Evolutionary conservation across 495 filamentous ascomycete species (phyloP), one percentile per base, ranked within the genome.

Genomic region (Saxophila tyrrhenica): DNA sequence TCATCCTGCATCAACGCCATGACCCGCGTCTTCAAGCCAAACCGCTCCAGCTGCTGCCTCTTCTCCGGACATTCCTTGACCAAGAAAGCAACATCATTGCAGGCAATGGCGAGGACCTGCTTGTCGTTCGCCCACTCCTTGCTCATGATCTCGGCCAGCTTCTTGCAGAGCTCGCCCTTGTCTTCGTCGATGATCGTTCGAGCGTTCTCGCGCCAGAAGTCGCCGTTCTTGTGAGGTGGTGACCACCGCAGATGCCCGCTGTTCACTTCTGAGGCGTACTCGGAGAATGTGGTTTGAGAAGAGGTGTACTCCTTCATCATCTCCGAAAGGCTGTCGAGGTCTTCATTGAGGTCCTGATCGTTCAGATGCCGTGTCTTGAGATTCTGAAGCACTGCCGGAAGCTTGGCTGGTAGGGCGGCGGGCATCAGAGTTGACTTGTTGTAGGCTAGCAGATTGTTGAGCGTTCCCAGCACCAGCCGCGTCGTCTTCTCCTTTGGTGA

Each of bases 401-500:
- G 79, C 51, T 86, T 84, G 51, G 85, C 86, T 41, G 90, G 81
- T 38, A 85, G 83, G 3, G 89, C 88, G 24, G 82, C 79, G 17
- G 88, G 87, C 20, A 96, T 81, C 42, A 98, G 79, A 10, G 81
- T 83, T 17, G 73, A 76, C 50, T 82, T 84, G 70, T 95, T 95
- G 29, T 74, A 63, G n/a, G 72, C 71, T 25, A 92, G 79, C 39
- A 99, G 84, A 69, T 95, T 97, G 62, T 82, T 75, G 39, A 99
- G 76, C 19, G 88, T 94, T 17, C 89, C 88, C 48, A 97, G 75
- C 46, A 95, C 80, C 25, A 99, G 80, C 2, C 94, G 82, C 0
- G 92, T 95, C 0, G 89, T 95, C 73, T 99, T 99, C 69, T 97
- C 92, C 68, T 99, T 99, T 29, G 91, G 89, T 3, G 92, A 95